Percentiles rank a stretch among this genome's conserved stretches.
Evolutionary conservation across 2,329 filamentous ascomycete genomes (phyloP).

Genomic region (Sporothrix phasma): DNA sequence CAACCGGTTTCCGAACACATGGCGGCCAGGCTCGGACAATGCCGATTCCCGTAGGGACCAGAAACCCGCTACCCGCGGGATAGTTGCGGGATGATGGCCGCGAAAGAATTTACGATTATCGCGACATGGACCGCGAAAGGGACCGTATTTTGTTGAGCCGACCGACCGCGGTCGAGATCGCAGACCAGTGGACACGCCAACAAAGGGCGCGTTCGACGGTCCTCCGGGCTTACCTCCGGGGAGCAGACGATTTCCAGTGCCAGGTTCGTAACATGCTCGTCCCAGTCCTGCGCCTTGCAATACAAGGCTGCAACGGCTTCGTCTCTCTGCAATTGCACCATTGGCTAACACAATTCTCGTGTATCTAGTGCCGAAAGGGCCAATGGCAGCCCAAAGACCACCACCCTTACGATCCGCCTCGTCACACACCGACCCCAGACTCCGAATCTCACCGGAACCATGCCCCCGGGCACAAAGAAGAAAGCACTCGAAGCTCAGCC

Average conservation of each 20-base stretch:
- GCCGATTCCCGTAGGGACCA: not conserved
- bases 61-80: not conserved
- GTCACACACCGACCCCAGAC: not conserved
- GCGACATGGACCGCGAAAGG: slow-evolving; percentile 14
- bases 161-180: not conserved
- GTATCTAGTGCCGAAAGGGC: not conserved
- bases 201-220: not conserved
- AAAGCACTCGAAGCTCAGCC: not conserved
- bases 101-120: slow-evolving; percentile 2
- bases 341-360: not conserved
- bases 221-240: too few species aligned
- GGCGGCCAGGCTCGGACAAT: slow-evolving; percentile 1
- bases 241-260: not conserved
- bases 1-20: not conserved
- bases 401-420: not conserved
- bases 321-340: not conserved
- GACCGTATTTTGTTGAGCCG: slow-evolving; percentile 2
- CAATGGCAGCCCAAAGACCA: not conserved
- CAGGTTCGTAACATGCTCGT: not conserved
- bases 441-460: not conserved
- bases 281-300: not conserved
- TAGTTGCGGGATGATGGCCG: not conserved
- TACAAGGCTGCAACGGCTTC: not conserved
- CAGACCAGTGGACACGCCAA: not conserved
- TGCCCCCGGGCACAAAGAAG: not conserved